Conservation (phyloP, 1,284 basidiomycete species). For the Tylopilus sp. region DNA sequence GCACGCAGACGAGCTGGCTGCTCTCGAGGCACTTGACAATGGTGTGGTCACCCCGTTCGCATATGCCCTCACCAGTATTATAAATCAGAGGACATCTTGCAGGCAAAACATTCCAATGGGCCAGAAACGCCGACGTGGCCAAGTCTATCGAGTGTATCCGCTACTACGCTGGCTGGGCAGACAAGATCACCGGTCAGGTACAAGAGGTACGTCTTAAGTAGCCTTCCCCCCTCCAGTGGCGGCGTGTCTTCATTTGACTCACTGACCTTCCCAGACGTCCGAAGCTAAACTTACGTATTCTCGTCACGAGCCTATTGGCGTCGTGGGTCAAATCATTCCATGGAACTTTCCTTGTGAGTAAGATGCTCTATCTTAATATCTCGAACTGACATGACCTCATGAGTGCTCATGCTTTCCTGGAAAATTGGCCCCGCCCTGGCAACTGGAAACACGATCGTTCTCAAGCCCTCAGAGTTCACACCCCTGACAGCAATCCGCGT, state of each 20-base stretch:
- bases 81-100: neutral
- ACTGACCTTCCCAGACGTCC: constrained; percentile 42
- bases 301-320: constrained; percentile 90
- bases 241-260: neutral
- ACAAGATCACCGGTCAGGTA: constrained; percentile 82
- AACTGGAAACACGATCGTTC: constrained; percentile 74
- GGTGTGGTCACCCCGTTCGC: constrained; percentile 24
- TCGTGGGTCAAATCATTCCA: constrained; percentile 82
- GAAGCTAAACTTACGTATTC: constrained; percentile 75
- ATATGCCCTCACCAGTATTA: neutral
- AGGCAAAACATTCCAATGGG: constrained; percentile 74
- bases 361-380: neutral
- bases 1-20: constrained; percentile 57
- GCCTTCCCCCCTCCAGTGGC: no score
- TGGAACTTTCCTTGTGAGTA: constrained; percentile 66
- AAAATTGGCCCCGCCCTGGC: constrained; percentile 84
- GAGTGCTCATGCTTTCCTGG: constrained; percentile 74
- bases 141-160: constrained; percentile 67
- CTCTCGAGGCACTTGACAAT: constrained; percentile 54
- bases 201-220: constrained; percentile 48
- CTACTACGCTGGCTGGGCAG: constrained; percentile 76
- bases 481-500: constrained; percentile 74
- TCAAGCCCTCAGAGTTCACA: constrained; percentile 90
- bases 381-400: neutral
- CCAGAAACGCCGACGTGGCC: constrained; percentile 65